Conservation (phyloP, 768 basidiomycete genomes). For the Russula olivacea region DNA sequence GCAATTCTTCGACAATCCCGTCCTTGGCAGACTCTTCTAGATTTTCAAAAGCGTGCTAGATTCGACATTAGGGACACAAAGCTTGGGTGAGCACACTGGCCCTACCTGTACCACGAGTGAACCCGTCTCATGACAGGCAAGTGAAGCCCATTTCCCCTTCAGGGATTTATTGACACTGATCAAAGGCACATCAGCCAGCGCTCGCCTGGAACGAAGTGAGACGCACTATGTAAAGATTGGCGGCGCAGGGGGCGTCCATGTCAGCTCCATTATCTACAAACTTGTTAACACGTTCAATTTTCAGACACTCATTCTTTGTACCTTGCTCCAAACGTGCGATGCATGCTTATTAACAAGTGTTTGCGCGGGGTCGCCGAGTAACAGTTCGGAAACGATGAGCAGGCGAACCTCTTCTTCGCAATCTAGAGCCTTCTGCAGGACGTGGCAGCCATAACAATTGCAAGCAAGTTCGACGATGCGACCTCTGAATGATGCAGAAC, state of each 20-base stretch:
- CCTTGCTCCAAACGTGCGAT: conserved; percentile 91
- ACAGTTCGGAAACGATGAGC: conserved; percentile 77
- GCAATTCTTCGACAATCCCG: conserved; percentile 77
- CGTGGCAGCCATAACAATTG: conserved; percentile 87
- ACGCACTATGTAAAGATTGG: conserved; percentile 83
- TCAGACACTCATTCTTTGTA: conserved; percentile 27
- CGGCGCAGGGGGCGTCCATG: conserved; percentile 81
- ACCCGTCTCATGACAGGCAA: conserved; percentile 87
- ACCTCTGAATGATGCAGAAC: conserved; percentile 41
- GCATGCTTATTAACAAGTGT: conserved; percentile 88
- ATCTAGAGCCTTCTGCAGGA: conserved; percentile 83
- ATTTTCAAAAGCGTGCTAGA: conserved; percentile 78
- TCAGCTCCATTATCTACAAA: conserved; percentile 77
- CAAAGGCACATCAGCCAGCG: neutral
- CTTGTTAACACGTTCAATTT: conserved; percentile 9
- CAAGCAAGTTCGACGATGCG: conserved; percentile 82
- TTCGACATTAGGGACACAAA: conserved; percentile 17
- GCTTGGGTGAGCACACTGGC: neutral
- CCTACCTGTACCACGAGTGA: conserved; percentile 80
- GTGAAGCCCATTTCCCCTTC: conserved; percentile 82
- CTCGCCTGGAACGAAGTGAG: neutral
- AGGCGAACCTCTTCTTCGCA: conserved; percentile 84
- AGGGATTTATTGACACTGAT: conserved; percentile 78
- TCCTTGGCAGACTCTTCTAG: conserved; percentile 79
- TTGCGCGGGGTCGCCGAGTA: conserved; percentile 77